phyloP scores from a whole-genome alignment of 305 asterid genomes.

The Striga hermonthica region DNA sequence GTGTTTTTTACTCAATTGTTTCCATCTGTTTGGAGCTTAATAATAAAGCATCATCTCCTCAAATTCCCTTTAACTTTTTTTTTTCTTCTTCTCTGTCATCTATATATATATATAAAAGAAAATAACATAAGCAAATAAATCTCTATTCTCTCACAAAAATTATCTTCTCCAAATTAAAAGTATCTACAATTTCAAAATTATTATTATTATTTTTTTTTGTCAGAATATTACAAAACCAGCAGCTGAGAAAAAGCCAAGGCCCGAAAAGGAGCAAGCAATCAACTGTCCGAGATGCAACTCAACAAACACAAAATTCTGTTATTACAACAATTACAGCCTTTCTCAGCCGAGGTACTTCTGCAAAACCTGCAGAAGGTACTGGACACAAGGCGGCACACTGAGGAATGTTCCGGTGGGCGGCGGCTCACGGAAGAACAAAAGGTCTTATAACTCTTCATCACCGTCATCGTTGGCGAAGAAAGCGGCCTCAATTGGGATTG shows the following conservation, averaged over 20 bases:
- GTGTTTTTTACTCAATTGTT: no score
- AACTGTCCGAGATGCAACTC: constrained; percentile 57
- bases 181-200: neutral
- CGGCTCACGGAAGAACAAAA: constrained; percentile 45
- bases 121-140: no score
- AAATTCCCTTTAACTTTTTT: no score
- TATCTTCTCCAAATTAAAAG: neutral
- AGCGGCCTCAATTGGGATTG: no score
- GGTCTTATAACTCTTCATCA: constrained; percentile 19
- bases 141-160: no score
- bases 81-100: no score
- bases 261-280: constrained; percentile 39
- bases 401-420: constrained; percentile 57
- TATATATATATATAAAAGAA: no score
- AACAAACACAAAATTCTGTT: constrained; percentile 55
- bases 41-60: no score
- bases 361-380: constrained; percentile 53
- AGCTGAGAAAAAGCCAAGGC: constrained; percentile 43
- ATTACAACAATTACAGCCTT: constrained; percentile 54
- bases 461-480: no score
- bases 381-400: constrained; percentile 53
- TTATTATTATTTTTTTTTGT: no score
- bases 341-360: constrained; percentile 56
- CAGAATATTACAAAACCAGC: neutral
- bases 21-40: no score